Evolutionary conservation across 257 asterid species (phyloP).

Genomic region (Solanum pinnatisectum): DNA sequence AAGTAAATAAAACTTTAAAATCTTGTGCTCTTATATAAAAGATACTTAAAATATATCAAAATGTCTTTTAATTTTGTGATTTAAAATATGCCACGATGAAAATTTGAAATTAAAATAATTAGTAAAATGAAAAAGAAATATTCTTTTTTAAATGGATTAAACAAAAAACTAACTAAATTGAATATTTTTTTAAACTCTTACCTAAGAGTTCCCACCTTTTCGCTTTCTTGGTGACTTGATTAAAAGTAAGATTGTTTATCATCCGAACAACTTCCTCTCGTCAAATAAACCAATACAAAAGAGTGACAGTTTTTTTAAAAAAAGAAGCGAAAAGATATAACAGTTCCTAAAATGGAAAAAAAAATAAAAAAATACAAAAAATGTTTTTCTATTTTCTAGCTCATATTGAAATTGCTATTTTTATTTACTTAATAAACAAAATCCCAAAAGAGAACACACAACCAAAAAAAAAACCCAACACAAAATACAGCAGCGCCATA

Average conservation of each 20-base stretch:
- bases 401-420: background rate
- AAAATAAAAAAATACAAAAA: background rate
- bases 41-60: too few relatives aligned
- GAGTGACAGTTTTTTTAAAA: rapidly evolving
- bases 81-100: background rate
- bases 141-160: too few relatives aligned
- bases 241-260: rapidly evolving
- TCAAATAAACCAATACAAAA: too few relatives aligned
- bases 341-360: background rate
- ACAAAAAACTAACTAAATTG: too few relatives aligned
- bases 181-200: background rate
- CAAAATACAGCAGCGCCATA: background rate
- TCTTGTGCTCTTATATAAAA: too few relatives aligned
- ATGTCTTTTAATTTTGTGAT: background rate
- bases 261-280: rapidly evolving
- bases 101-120: background rate
- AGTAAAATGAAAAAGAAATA: background rate
- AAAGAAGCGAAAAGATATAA: too few relatives aligned
- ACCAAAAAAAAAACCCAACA: background rate
- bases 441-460: background rate
- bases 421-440: background rate
- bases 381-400: background rate
- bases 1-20: too few relatives aligned
- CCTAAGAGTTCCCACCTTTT: rapidly evolving
- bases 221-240: background rate